Base-by-base conservation (phyloP, 345 rosid species). In the Clarkia xantiana region DNA sequence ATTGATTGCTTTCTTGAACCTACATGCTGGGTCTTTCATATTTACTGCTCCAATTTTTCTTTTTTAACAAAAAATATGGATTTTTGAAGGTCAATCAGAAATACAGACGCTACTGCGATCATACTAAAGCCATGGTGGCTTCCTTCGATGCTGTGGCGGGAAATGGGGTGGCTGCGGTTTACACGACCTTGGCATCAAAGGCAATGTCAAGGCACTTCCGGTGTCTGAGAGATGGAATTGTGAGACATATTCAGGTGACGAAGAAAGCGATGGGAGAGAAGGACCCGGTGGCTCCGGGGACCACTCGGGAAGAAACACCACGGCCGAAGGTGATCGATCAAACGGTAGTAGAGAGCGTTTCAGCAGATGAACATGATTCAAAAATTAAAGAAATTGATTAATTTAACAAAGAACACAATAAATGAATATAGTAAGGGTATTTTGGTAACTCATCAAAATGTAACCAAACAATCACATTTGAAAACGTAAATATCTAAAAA, bases 171-270 rank as follows among this genome's bases (percentile, higher is more conserved):
- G 99, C 96, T 0, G 70, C 67, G 6, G 90, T 71, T 16, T 93
- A 93, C 58, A 84, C 95, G 8, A 79, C 95, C 50, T 71, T 87
- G 57, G 99, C 99, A 56, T 78, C 90, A 0, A 93, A 84, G 68
- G 99, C 99, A 55, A 93, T 93, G 99, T 93, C 99, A 22, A 80
- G 90, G 55, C 99, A 93, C 57, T 93, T 93, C 43, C 70, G 99
- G 54, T 80, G 95, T 62, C 67, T 93, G 38, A 80, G 85, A 59
- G 99, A 93, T 18, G 96, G 99, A 45, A 73, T 93, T 36, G 79
- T 78, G 10, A 52, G 53, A 55, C 99, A 93, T 56, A 75, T 93
- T 59, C 89, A 75, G 44, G 88, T 79, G 0, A 87, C 94, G 2
- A 78, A 76, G 63, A 90, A 80, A 54, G 94, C 87, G 44, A 74